Evolutionary conservation across 768 basidiomycete species (phyloP).

Genomic region (Kondoa malvinella): DNA sequence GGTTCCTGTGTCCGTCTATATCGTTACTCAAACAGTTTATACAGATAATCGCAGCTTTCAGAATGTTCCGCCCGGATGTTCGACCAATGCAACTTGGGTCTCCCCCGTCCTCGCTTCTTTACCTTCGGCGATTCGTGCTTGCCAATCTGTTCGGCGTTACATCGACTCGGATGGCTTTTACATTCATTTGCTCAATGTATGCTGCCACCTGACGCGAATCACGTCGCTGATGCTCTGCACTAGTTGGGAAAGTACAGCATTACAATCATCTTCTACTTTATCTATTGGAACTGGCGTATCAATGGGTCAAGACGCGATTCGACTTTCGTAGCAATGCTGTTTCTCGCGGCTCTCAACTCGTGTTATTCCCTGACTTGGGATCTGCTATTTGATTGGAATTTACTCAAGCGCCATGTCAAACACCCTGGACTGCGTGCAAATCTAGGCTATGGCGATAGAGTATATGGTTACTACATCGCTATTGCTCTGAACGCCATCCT

Average conservation of each 20-base stretch:
- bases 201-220: no score
- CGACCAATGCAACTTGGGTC: conserved; percentile 43
- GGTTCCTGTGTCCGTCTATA: conserved; percentile 35
- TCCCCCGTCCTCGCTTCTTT: conserved; percentile 43
- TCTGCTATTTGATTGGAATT: conserved; percentile 76
- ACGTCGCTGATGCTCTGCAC: no score
- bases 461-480: conserved; percentile 56
- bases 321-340: conserved; percentile 50
- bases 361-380: conserved; percentile 40
- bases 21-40: neutral
- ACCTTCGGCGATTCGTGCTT: conserved; percentile 57
- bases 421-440: conserved; percentile 55
- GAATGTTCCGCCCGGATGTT: conserved; percentile 19
- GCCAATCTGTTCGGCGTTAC: conserved; percentile 78
- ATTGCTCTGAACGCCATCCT: conserved; percentile 58
- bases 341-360: conserved; percentile 48
- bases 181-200: conserved; percentile 78
- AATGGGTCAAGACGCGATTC: conserved; percentile 35
- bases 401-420: conserved; percentile 42
- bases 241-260: conserved; percentile 38
- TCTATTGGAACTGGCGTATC: conserved; percentile 65
- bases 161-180: conserved; percentile 43
- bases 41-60: neutral
- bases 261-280: conserved; percentile 27
- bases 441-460: conserved; percentile 50